phyloP scores from a whole-genome alignment of 441 rosid species.

The Adansonia rubrostipa region DNA sequence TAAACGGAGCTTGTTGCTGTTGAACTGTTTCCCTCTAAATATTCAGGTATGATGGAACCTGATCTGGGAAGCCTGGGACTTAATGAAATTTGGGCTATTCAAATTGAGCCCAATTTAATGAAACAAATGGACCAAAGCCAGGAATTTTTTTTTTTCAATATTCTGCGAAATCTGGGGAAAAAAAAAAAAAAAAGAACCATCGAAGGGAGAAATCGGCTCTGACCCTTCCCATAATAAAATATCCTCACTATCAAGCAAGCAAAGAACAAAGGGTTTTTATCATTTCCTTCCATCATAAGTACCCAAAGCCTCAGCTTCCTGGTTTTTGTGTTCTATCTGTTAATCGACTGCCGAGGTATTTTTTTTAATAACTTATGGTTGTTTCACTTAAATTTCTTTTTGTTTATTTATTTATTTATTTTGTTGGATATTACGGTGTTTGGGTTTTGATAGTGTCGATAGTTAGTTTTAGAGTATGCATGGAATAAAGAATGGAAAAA shows the following conservation, averaged over 20 bases:
- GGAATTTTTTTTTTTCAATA: neutral
- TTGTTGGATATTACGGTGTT: neutral
- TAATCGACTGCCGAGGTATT: neutral
- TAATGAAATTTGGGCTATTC: neutral
- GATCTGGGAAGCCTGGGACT: neutral
- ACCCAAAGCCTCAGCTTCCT: constrained; percentile 3
- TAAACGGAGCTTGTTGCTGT: neutral
- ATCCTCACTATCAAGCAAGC: neutral
- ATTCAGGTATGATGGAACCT: neutral
- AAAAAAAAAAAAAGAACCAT: neutral
- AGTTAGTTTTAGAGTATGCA: neutral
- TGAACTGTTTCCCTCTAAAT: neutral
- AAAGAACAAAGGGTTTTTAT: neutral
- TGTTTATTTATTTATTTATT: neutral
- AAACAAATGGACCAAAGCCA: neutral
- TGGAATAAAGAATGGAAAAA: neutral
- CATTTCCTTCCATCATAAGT: neutral
- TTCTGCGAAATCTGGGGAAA: neutral
- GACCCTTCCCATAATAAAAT: neutral
- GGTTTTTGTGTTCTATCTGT: neutral
- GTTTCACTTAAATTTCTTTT: neutral
- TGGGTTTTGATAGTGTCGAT: neutral
- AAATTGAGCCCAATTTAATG: neutral
- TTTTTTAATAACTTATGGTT: neutral
- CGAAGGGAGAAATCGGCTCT: neutral